Conservation (phyloP, 2,329 filamentous ascomycete genomes). For the Ceratocystiopsis brevicomis region DNA sequence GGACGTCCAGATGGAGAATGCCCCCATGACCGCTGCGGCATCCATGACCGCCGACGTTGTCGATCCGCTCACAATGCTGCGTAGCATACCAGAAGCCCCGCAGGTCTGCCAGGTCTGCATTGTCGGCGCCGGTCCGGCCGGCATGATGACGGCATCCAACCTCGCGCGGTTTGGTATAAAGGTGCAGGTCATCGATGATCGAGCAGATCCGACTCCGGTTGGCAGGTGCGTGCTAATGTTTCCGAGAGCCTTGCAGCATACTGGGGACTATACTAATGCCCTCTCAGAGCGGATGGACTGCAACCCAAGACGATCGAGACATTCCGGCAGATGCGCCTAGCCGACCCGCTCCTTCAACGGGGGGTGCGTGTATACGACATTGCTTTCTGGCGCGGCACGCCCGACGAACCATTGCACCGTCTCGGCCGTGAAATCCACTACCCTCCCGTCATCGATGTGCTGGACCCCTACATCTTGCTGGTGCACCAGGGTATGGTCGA, state of each 20-base stretch:
- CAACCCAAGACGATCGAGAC: constrained; percentile 67
- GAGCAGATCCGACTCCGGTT: constrained; percentile 34
- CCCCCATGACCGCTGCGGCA: constrained; percentile 13
- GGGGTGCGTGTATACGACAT: constrained; percentile 57
- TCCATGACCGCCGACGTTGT: constrained; percentile 17
- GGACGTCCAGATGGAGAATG: constrained; percentile 12
- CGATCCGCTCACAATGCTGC: constrained; percentile 28
- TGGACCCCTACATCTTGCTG: constrained; percentile 37
- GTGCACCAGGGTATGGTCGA: constrained; percentile 62
- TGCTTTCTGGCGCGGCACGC: constrained; percentile 45
- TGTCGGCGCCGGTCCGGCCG: constrained; percentile 36
- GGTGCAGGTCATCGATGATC: constrained; percentile 37
- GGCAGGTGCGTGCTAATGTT: constrained; percentile 5
- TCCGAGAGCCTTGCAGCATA: no score
- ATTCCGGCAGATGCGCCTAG: constrained; percentile 50
- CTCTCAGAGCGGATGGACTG: constrained; percentile 40
- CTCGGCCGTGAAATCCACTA: constrained; percentile 38
- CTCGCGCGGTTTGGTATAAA: constrained; percentile 41
- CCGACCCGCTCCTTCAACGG: constrained; percentile 43
- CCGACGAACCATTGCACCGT: constrained; percentile 28
- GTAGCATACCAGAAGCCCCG: constrained; percentile 16
- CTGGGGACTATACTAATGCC: no score
- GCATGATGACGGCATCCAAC: constrained; percentile 25
- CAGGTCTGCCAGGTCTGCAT: constrained; percentile 21
- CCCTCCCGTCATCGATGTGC: constrained; percentile 18